Evolutionary conservation across 2,329 filamentous ascomycete species (phyloP).

Genomic region (Hypomyces perniciosus): DNA sequence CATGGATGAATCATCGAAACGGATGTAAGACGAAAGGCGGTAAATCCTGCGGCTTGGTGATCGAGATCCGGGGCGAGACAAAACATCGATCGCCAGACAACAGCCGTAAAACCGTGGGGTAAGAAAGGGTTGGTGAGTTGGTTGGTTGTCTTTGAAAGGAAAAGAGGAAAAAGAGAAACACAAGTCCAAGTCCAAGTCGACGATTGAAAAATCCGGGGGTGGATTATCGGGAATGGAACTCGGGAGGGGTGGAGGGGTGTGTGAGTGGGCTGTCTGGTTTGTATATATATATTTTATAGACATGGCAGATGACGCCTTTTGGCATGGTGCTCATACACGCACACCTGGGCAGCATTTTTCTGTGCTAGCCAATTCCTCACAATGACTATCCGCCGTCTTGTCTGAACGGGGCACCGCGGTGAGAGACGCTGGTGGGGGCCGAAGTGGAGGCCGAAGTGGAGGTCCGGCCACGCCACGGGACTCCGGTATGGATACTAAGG

Average conservation of each 20-base stretch:
- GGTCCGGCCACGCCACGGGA: slow-evolving; percentile 11
- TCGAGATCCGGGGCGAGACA: not conserved
- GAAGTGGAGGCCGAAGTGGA: slow-evolving; percentile 3
- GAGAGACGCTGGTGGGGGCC: not conserved
- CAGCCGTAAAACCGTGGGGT: slow-evolving; percentile 6
- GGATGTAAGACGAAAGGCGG: not conserved
- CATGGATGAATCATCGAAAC: slow-evolving; percentile 4
- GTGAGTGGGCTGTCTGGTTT: slow-evolving; percentile 6
- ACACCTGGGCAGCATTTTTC: no score
- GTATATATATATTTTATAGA: not conserved
- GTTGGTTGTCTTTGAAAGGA: not conserved
- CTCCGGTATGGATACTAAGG: slow-evolving; percentile 1
- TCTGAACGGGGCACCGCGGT: not conserved
- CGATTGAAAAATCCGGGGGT: slow-evolving; percentile 13
- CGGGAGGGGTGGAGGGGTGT: slow-evolving; percentile 5
- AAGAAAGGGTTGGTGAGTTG: slow-evolving; percentile 4
- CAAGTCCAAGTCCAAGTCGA: not conserved
- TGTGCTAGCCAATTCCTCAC: not conserved
- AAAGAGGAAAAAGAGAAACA: slow-evolving; percentile 10
- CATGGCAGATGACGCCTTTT: not conserved
- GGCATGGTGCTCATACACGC: not conserved
- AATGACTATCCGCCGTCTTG: not conserved
- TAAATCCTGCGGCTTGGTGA: not conserved
- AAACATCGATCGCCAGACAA: slow-evolving; percentile 6
- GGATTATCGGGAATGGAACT: slow-evolving; percentile 11